Conservation (phyloP, 192 early-diverging fungal genomes). For the Podila epicladia region DNA sequence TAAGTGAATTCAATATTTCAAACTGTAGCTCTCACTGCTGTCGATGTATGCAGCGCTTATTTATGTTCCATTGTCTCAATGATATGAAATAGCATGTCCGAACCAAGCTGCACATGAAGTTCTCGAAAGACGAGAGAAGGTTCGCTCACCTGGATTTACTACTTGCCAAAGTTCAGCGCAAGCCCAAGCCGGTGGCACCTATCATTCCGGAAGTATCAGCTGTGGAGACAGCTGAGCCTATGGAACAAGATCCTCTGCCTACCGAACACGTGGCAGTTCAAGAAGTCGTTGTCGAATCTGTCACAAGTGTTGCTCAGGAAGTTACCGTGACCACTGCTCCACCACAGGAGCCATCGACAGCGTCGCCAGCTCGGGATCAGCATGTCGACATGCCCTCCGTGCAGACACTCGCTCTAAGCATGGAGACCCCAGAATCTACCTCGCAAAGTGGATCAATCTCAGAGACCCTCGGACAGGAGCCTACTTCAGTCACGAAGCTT, state of each 20-base stretch:
- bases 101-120: constrained; percentile 16
- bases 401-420: too few species aligned
- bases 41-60: not conserved
- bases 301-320: too few species aligned
- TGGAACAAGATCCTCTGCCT: too few species aligned
- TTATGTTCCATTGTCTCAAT: not conserved
- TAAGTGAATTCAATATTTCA: not conserved
- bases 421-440: too few species aligned
- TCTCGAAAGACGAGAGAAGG: constrained; percentile 21
- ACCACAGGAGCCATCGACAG: too few species aligned
- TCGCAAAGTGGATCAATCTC: too few species aligned
- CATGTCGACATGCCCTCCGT: too few species aligned
- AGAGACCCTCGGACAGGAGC: too few species aligned
- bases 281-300: too few species aligned
- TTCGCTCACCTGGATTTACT: constrained; percentile 30
- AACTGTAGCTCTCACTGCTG: not conserved
- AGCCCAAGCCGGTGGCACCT: not conserved
- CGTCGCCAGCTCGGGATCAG: too few species aligned
- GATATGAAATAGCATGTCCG: constrained; percentile 21
- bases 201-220: not conserved
- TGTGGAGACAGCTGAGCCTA: not conserved
- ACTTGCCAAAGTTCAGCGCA: constrained; percentile 11
- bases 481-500: too few species aligned
- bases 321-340: too few species aligned
- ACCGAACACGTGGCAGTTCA: not conserved